A percentile compares a stretch with the other conserved stretches of the same genome.
Conservation (phyloP, 2,329 filamentous ascomycete species). For the Ophiognomonia clavigignenti-juglandacearum region DNA sequence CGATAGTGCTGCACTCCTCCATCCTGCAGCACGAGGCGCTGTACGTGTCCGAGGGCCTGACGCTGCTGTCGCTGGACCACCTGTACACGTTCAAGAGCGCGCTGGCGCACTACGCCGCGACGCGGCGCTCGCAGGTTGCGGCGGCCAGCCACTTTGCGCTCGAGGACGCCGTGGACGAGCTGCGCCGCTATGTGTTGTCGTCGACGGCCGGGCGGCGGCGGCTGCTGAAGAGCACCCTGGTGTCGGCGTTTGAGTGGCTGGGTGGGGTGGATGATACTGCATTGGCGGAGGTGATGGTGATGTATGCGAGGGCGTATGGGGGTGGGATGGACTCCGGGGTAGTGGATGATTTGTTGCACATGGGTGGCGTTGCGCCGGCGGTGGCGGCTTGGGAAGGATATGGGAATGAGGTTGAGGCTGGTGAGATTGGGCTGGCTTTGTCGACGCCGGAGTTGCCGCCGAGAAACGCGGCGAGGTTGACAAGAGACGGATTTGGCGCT, state of each 20-base stretch:
- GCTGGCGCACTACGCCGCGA: constrained; percentile 52
- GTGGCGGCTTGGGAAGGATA: too few species aligned
- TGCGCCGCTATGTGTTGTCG: constrained; percentile 54
- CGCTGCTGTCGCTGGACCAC: constrained; percentile 54
- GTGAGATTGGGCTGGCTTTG: not conserved
- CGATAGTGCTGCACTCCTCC: constrained; percentile 50
- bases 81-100: constrained; percentile 61
- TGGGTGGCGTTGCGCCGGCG: not conserved
- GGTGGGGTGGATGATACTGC: constrained; percentile 41
- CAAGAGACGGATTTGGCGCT: too few species aligned
- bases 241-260: constrained; percentile 54
- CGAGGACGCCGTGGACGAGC: constrained; percentile 59
- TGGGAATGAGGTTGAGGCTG: not conserved
- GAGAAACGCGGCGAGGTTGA: too few species aligned
- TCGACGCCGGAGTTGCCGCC: too few species aligned
- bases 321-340: constrained; percentile 47
- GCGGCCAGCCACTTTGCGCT: constrained; percentile 37
- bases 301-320: constrained; percentile 54
- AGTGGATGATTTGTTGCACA: constrained; percentile 24
- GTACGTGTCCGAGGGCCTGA: constrained; percentile 56
- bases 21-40: constrained; percentile 56
- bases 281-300: constrained; percentile 48
- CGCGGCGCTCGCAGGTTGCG: constrained; percentile 24
- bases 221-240: constrained; percentile 46
- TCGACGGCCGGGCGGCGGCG: constrained; percentile 37